Base-by-base conservation (phyloP, 495 filamentous ascomycete genomes). In the Penicillium pancosmium region DNA sequence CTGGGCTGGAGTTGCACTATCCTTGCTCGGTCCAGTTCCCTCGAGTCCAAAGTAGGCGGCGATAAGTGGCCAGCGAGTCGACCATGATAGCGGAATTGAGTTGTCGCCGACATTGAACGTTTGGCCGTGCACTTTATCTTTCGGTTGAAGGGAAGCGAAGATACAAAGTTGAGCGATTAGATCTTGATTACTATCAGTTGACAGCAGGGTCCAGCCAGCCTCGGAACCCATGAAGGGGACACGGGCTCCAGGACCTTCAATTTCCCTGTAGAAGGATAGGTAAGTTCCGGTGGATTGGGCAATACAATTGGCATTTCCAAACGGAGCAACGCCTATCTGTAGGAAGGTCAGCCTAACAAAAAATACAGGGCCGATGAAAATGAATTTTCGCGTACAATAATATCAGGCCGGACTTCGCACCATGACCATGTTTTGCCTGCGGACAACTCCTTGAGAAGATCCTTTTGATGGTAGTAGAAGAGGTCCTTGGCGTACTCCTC, bases 51-150 rank as follows among this genome's bases (percentile, higher is more conserved):
- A 79, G 51, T 73, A 73, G 7, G 33, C 50, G 2, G 43, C 21
- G n/a, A 68, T 36, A 6, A 57, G 54, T 3, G 66, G 66, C 66
- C 66, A 68, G 23, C 50, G 53, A 2, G 48, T 13, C 23, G 50
- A 38, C 66, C 66, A 68, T 13, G 57, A 40, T 2, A 18, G 16
- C 0, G 66, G 66, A 6, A 27, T 88, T 3, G 83, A 61, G 4
- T 76, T 72, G 54, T 91, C 84, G 25, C 63, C 68, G 46, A 87
- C 86, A 55, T 85, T 78, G 68, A 81, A 86, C 2, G 82, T 82
- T 54, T 82, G 84, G 12, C 72, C 76, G 41, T 69, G 65, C 0
- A 81, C 78, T 54, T 89, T 81, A 2, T 73, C 61, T 1, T 63
- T 63, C 18, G 68, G 47, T 41, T 71, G 50, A 5, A 74, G 21